Base-by-base conservation (phyloP, 768 basidiomycete species). In the Fibroporia radiculosa region DNA sequence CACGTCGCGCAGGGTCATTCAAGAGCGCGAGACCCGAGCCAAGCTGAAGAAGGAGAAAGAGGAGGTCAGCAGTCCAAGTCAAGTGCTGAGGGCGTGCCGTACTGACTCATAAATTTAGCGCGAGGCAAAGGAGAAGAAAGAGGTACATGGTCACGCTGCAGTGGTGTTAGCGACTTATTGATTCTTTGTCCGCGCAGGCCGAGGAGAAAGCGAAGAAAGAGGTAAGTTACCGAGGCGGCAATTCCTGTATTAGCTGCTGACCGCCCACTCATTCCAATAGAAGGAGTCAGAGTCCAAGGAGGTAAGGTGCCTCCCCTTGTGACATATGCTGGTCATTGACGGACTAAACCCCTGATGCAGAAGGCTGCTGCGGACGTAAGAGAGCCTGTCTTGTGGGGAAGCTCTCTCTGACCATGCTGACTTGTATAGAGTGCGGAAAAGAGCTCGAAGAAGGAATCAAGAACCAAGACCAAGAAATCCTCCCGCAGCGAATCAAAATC, bases 11-110 rank as follows among this genome's bases (percentile, higher is more conserved):
- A 75, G 72, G 74, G 62, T 90, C 41, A 66, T 77, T 48, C 76
- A 83, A 59, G 89, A 92, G 57, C 82, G 89, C 42, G 85, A 86
- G 69, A 87, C 78, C 19, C 77, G 84, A 48, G 88, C 83, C 59
- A 88, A 84, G 63, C 68, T 91, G 44, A 87, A 89, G 77, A 84
- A 81, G 61, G 87, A 91, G 67, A 77, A 77, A 45, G 76, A 75
- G 22, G 75, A 75, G 69, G 74, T 76, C 40, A 64, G 36, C 25
- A 35, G 45, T 19, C 24, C 4, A 23, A 44, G 19, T 41, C 43
- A 40, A 18, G 28, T 26, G 26, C 31, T 19, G n/a, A 20, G 41
- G 34, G 50, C 50, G 40, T 45, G 24, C 35, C 13, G 10, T 8
- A 10, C 10, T 20, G 24, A 12, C 19, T 20, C 33, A 18, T 23